Base-by-base conservation (phyloP, 2,329 filamentous ascomycete genomes). In the Zopfia rhizophila region DNA sequence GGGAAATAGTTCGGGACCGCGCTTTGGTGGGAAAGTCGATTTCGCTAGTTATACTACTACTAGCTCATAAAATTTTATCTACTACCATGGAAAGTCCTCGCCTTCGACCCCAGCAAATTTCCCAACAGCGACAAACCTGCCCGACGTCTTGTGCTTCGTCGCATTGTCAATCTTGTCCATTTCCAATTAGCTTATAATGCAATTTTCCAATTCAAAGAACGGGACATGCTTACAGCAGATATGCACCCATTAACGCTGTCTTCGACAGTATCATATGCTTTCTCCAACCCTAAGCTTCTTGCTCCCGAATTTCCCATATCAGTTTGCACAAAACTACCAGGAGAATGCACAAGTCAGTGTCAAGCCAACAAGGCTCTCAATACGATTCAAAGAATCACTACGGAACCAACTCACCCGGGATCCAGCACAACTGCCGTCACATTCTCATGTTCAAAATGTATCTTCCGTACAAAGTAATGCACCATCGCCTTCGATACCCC, bases 301-400 rank as follows among this genome's bases (percentile, higher is more conserved):
- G 40, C 46, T 5, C 33, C 51, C 10, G 21, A 12, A 16, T 42
- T 38, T 11, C 48, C 48, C 32, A 59, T 37, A 14, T 59, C 56
- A 1, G 53, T 59, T 39, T 51, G 40, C 16, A 56, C 56, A 32
- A 48, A 41, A 19, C 22, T n/a, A n/a, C n/a, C n/a, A n/a, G n/a
- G n/a, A n/a, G n/a, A n/a, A n/a, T n/a, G n/a, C n/a, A n/a, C n/a
- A n/a, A n/a, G n/a, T n/a, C n/a, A n/a, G n/a, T n/a, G n/a, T n/a
- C n/a, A n/a, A n/a, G n/a, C n/a, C n/a, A n/a, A n/a, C n/a, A n/a
- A n/a, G n/a, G n/a, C n/a, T n/a, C n/a, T n/a, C n/a, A n/a, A n/a
- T n/a, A n/a, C n/a, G n/a, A n/a, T n/a, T n/a, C n/a, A n/a, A n/a
- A n/a, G n/a, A n/a, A n/a, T n/a, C n/a, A n/a, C n/a, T n/a, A n/a